Evolutionary conservation across 805 yeast genomes (phyloP).

Genomic region (Scheffersomyces lignosus): DNA sequence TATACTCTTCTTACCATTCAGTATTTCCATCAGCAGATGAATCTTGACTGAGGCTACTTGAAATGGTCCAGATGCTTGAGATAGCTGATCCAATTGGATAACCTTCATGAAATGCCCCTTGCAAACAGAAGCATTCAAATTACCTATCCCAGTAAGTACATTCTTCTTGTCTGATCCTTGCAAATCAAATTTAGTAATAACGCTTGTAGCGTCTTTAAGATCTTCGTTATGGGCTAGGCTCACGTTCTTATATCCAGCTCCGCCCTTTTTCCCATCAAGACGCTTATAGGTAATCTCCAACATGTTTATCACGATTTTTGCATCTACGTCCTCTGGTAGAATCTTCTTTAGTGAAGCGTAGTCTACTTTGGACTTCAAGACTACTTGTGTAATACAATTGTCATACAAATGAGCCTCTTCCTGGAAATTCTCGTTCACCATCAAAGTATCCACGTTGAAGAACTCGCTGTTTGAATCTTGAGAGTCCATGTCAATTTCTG

Average conservation of each 20-base stretch:
- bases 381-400: slow-evolving; percentile 19
- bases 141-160: neutral
- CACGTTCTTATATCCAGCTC: neutral
- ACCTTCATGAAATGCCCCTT: neutral
- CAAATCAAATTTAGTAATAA: neutral
- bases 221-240: neutral
- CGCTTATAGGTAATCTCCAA: slow-evolving; percentile 7
- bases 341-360: neutral
- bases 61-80: neutral
- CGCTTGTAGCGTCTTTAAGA: neutral
- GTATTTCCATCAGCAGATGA: neutral
- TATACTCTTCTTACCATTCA: neutral
- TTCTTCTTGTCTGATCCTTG: neutral
- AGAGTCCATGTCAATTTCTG: neutral
- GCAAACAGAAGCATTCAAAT: neutral
- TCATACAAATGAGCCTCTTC: slow-evolving; percentile 17
- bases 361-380: slow-evolving; percentile 10
- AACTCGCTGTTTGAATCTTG: slow-evolving; percentile 4
- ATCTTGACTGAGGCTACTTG: neutral
- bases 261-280: slow-evolving; percentile 2
- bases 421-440: slow-evolving; percentile 11
- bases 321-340: slow-evolving; percentile 4
- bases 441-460: slow-evolving; percentile 16
- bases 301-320: slow-evolving; percentile 9
- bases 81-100: neutral